Base-by-base conservation (phyloP, 2,329 filamentous ascomycete genomes). In the Macrophomina tecta region DNA sequence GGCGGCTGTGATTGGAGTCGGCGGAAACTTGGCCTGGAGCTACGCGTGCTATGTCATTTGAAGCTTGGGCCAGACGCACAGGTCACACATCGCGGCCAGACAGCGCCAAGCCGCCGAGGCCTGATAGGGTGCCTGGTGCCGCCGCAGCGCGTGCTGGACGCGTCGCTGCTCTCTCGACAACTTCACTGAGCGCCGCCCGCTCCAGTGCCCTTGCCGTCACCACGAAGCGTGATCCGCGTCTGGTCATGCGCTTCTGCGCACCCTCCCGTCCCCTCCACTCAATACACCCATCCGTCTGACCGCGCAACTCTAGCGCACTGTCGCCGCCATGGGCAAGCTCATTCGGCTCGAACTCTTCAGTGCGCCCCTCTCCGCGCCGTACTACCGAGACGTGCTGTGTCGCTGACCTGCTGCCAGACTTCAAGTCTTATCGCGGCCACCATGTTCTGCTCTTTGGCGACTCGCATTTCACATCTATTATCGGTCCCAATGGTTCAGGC, bases 371-470 rank as follows among this genome's bases (percentile, higher is more conserved):
- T n/a, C 67, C 67, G 38, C 67, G 45, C 6, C 49, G 48, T 48
- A 38, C 64, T n/a, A 68, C 30, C 34, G 5, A 18, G 46, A n/a
- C 48, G 56, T 48, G 61, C 52, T 51, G 64, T 64, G 49, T 55
- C 69, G 52, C 72, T 79, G 68, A 76, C 64, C 42, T 8, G 58
- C 66, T 53, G 58, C 34, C 75, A 95, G 92, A 99, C 84, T 99
- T 99, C 89, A 99, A 99, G 83, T 98, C 95, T 73, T 99, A 99
- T 84, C 97, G 97, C 80, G 95, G 94, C 67, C 94, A 97, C 75
- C 95, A 99, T 82, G 90, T 88, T 68, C 88, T 99, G 52, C 88
- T 97, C 64, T 97, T 99, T 75, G 94, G 94, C 75, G 94, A 99
- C 82, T 96, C 94, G 2, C 98, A 97, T 81, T 99, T 99, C 80